phyloP scores from a whole-genome alignment of 352 stramenopile species.

The Phytophthora pistaciae region DNA sequence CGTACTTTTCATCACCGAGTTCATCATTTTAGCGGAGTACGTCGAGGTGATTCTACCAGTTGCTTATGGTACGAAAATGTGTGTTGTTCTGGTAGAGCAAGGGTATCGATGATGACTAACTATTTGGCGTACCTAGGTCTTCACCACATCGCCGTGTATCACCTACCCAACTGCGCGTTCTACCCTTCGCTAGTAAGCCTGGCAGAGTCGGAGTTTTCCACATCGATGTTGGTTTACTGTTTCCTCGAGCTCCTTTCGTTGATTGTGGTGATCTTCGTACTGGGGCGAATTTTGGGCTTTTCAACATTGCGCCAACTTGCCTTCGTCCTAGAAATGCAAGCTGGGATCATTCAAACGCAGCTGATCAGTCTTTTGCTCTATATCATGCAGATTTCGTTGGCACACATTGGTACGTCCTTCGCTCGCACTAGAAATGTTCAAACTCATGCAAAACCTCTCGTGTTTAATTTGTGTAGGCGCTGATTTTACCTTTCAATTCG shows the following conservation, averaged over 20 bases:
- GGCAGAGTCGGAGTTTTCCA: background rate
- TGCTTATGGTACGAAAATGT: slow-evolving; percentile 31
- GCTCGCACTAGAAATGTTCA: too few species aligned
- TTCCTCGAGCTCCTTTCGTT: slow-evolving; percentile 15
- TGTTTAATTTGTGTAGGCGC: background rate
- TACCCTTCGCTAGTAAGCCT: slow-evolving; percentile 14
- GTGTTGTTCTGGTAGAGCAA: background rate
- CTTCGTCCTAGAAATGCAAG: slow-evolving; percentile 43
- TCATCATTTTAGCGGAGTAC: slow-evolving; percentile 41
- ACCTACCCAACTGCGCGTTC: slow-evolving; percentile 18
- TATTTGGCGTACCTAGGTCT: background rate
- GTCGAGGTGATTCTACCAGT: slow-evolving; percentile 37
- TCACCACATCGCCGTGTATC: slow-evolving; percentile 5
- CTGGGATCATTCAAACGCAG: slow-evolving; percentile 34
- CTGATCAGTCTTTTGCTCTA: slow-evolving; percentile 39
- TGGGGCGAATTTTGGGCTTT: slow-evolving; percentile 12
- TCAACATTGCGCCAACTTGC: slow-evolving; percentile 33
- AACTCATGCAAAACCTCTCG: background rate
- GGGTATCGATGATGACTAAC: background rate
- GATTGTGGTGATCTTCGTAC: background rate
- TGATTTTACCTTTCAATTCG: background rate
- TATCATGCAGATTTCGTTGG: slow-evolving; percentile 37
- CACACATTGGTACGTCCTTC: slow-evolving; percentile 30
- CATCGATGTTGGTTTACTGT: slow-evolving; percentile 10
- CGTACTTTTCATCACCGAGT: slow-evolving; percentile 43